Percentiles rank a stretch among this genome's conserved stretches.
Evolutionary conservation across 345 rosid species (phyloP).

Genomic region (Brassica cretica): DNA sequence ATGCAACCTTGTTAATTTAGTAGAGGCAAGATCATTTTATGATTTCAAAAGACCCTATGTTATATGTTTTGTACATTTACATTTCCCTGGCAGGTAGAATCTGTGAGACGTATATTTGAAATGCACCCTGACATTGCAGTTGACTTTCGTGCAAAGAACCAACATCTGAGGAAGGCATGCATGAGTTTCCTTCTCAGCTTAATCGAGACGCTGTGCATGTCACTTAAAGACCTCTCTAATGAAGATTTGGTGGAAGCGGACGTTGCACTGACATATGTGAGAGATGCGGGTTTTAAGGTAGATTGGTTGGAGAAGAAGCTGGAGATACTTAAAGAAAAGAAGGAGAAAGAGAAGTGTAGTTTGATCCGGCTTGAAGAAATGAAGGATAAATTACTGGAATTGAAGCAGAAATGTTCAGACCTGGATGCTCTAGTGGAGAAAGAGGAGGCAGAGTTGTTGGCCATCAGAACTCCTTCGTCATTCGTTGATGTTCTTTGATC

Average conservation of each 20-base stretch:
- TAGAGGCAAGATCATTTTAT: not conserved
- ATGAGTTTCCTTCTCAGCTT: not conserved
- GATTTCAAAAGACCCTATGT: not conserved
- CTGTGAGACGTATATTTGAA: not conserved
- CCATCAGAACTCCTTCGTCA: not conserved
- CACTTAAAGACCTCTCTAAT: not conserved
- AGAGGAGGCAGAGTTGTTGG: not conserved
- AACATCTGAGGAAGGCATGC: not conserved
- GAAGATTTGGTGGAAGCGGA: not conserved
- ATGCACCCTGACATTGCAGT: not conserved
- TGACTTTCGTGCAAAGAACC: not conserved
- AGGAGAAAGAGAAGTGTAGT: not conserved
- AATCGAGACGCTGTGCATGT: not conserved
- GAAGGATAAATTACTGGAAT: not conserved
- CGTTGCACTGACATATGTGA: not conserved
- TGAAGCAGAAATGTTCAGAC: not conserved
- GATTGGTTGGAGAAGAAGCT: conserved; percentile 25
- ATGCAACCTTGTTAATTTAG: not conserved
- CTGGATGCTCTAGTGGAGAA: not conserved
- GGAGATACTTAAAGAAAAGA: conserved; percentile 2
- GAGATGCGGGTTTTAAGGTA: conserved; percentile 7
- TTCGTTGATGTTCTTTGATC: not conserved
- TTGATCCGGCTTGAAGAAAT: conserved; percentile 7
- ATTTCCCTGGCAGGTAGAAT: not conserved
- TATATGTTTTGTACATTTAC: not conserved